Percentiles rank a stretch among this genome's conserved stretches.
These are phyloP conservation scores for Brassica napus DNA, from an alignment of 345 rosid genomes.

Conservation along the genomic window DNA sequence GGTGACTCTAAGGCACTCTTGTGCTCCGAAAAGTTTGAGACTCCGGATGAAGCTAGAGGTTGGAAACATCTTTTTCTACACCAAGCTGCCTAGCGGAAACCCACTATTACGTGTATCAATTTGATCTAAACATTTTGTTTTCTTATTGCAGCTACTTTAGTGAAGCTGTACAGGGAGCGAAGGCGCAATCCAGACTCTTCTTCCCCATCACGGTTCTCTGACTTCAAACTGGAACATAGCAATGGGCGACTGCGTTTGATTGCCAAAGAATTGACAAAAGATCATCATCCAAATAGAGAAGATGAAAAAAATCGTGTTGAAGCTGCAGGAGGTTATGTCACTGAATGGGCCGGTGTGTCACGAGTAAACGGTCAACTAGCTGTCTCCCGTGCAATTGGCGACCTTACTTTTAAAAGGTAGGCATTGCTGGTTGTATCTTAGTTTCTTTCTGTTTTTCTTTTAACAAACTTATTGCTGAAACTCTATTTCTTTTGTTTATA, in stretches of 20 bases:
- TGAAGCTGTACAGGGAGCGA: slow-evolving; percentile 68
- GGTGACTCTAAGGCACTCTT: slow-evolving; percentile 95
- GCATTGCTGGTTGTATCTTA: not conserved
- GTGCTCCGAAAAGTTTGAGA: slow-evolving; percentile 80
- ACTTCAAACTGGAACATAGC: slow-evolving; percentile 46
- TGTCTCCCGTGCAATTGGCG: slow-evolving; percentile 91
- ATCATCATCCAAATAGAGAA: slow-evolving; percentile 87
- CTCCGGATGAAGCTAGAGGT: slow-evolving; percentile 89
- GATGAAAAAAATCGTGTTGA: slow-evolving; percentile 89
- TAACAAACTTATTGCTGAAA: slow-evolving; percentile 18
- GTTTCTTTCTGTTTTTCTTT: slow-evolving; percentile 7
- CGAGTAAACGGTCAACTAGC: slow-evolving; percentile 90
- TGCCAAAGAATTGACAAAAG: slow-evolving; percentile 76
- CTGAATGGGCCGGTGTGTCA: slow-evolving; percentile 72
- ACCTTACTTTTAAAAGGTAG: slow-evolving; percentile 44
- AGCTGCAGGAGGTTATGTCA: slow-evolving; percentile 88
- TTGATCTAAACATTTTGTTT: slow-evolving; percentile 16
- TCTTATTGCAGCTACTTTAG: slow-evolving; percentile 64
- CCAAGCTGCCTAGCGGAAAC: not conserved
- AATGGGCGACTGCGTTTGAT: slow-evolving; percentile 54
- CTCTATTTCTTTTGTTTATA: slow-evolving; percentile 3
- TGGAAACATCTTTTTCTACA: slow-evolving; percentile 28
- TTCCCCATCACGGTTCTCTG: slow-evolving; percentile 48
- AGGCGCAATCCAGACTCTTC: slow-evolving; percentile 56
- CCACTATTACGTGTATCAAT: not conserved